These are phyloP conservation scores for Capronia americana DNA, from an alignment of 2,329 filamentous ascomycete genomes.

Conservation along the genomic window DNA sequence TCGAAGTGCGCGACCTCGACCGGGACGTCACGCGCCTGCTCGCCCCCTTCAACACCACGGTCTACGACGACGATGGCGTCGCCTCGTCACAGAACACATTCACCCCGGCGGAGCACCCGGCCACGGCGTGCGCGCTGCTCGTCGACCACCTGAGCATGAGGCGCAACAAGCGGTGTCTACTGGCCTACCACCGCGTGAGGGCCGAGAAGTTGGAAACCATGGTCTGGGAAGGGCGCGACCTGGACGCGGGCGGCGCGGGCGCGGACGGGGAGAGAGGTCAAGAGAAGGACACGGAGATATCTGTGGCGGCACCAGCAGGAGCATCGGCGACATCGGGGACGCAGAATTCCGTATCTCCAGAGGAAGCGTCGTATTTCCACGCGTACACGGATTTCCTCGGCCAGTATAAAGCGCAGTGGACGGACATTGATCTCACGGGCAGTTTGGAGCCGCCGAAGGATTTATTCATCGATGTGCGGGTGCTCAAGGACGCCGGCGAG, in stretches of 20 bases:
- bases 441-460: slow-evolving; percentile 93
- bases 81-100: slow-evolving; percentile 69
- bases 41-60: slow-evolving; percentile 66
- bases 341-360: slow-evolving; percentile 82
- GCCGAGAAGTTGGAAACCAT: slow-evolving; percentile 92
- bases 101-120: slow-evolving; percentile 81
- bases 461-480: slow-evolving; percentile 94
- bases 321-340: slow-evolving; percentile 46
- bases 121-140: slow-evolving; percentile 83
- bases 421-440: slow-evolving; percentile 93
- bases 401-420: slow-evolving; percentile 98
- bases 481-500: slow-evolving; percentile 95
- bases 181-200: slow-evolving; percentile 90
- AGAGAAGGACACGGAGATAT: slow-evolving; percentile 47
- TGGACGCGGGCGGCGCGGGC: slow-evolving; percentile 47
- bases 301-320: slow-evolving; percentile 52
- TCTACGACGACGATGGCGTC: slow-evolving; percentile 21
- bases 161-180: slow-evolving; percentile 90
- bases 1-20: slow-evolving; percentile 92
- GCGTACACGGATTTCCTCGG: slow-evolving; percentile 90
- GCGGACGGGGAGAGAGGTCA: background rate
- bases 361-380: slow-evolving; percentile 95
- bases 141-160: slow-evolving; percentile 96
- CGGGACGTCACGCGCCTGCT: slow-evolving; percentile 81
- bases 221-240: slow-evolving; percentile 87